Evolutionary conservation across 2,329 filamentous ascomycete genomes (phyloP), one percentile per base, ranked within the genome.

Genomic region (Xylariales sp.): DNA sequence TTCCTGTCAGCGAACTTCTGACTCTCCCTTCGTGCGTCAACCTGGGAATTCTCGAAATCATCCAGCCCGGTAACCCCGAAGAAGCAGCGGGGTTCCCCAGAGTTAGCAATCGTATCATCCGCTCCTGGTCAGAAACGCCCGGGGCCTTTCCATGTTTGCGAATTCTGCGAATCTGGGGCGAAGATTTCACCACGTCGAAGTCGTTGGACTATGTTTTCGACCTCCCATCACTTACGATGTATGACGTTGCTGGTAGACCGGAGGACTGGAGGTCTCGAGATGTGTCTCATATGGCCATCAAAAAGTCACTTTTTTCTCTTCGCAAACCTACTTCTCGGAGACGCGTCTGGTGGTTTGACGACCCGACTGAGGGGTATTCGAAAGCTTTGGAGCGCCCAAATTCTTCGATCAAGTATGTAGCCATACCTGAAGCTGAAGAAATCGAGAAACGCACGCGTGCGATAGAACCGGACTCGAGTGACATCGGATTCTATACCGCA

Each of bases 31-130:
- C 60, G 4, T 56, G 74, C 45, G 61, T 56, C 19, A 75, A 74
- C 35, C 61, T 75, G 5, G 70, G 63, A 7, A 59, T 69, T 3
- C 59, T 75, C 11, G 68, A 74, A 48, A 57, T 75, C 16, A 55
- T 70, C 12, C 60, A 69, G 41, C 62, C 63, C 2, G 45, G 50
- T 2, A 57, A 60, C 19, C 18, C 28, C 11, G 47, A 53, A 25
- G 30, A 52, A 16, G 38, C 43, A 4, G 41, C 42, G 18, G 37
- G 43, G 18, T 65, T 65, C 21, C 64, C 65, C 6, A 52, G 56
- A 4, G 47, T 74, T 5, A 68, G 47, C 27, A 70, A 76, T 44
- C 57, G 66, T 6, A 55, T 76, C 3, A 39, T 76, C 15, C 59
- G 63, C 23, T 64, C 63, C 16, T 76, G 71, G 70, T 60, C 63